Conservation (phyloP, 805 yeast genomes). For the Sugiyamaella chiloensis region DNA sequence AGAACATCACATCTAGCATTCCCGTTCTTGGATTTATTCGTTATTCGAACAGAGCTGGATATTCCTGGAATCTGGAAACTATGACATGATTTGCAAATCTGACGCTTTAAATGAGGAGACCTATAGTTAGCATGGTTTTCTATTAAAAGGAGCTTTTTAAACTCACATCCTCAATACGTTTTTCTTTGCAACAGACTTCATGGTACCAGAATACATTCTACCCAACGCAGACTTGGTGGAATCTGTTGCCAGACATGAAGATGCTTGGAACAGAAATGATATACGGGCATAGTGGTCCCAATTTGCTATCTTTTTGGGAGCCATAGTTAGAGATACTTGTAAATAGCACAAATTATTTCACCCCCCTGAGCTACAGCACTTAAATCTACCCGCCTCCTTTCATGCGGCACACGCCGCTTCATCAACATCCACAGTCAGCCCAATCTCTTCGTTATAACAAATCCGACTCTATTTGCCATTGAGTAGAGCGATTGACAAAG, state of each 20-base stretch:
- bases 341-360: background rate
- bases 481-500: background rate
- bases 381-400: background rate
- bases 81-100: conserved; percentile 65
- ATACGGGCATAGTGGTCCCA: conserved; percentile 27
- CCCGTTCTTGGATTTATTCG: conserved; percentile 40
- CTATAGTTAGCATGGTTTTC: background rate
- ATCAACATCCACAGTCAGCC: background rate
- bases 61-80: conserved; percentile 49
- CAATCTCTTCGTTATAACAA: background rate
- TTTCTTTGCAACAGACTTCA: conserved; percentile 63
- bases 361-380: background rate
- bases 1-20: conserved; percentile 44
- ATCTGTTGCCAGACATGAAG: conserved; percentile 26
- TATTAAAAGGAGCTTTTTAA: background rate
- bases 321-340: conserved; percentile 24
- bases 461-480: background rate
- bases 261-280: conserved; percentile 36
- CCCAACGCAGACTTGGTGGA: conserved; percentile 41
- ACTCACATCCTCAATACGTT: conserved; percentile 53
- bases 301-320: conserved; percentile 39
- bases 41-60: conserved; percentile 39
- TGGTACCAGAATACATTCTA: conserved; percentile 50
- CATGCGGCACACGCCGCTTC: background rate
- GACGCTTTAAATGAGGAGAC: conserved; percentile 54